A percentile compares a stretch with the other conserved stretches of the same genome.
Conservation (phyloP, 1,284 basidiomycete species). For the Athelia psychrophila region DNA sequence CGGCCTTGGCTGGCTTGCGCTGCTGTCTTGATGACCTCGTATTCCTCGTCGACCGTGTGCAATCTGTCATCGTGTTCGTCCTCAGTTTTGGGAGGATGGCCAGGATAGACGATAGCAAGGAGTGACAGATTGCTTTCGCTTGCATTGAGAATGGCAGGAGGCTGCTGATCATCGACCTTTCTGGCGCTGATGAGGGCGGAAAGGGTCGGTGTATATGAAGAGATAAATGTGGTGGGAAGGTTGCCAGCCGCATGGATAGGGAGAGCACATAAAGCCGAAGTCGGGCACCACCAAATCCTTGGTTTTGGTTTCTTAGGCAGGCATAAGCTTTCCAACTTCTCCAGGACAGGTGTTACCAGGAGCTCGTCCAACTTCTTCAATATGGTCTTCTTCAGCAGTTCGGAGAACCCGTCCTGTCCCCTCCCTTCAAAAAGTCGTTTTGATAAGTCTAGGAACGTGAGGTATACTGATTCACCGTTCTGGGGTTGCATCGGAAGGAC, state of each 20-base stretch:
- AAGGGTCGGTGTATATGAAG: slow-evolving; percentile 37
- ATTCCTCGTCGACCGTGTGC: slow-evolving; percentile 2
- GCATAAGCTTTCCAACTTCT: slow-evolving; percentile 1
- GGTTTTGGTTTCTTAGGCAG: slow-evolving; percentile 17
- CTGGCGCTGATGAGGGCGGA: slow-evolving; percentile 23
- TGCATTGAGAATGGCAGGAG: too few species aligned
- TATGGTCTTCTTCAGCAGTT: slow-evolving; percentile 9
- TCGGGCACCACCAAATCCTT: slow-evolving; percentile 46
- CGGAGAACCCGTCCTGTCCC: slow-evolving; percentile 4
- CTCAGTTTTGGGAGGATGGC: background rate
- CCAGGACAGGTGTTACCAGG: slow-evolving; percentile 28
- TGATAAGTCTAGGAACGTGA: background rate
- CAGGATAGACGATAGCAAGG: slow-evolving; percentile 21
- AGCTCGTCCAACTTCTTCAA: slow-evolving; percentile 29
- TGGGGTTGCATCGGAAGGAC: slow-evolving; percentile 14
- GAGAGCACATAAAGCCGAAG: slow-evolving; percentile 26
- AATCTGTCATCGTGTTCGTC: slow-evolving; percentile 3
- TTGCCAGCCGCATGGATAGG: slow-evolving; percentile 39
- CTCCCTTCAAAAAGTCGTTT: background rate
- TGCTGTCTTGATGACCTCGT: slow-evolving; percentile 7
- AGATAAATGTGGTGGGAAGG: slow-evolving; percentile 27
- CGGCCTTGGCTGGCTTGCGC: slow-evolving; percentile 6
- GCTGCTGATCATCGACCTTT: background rate
- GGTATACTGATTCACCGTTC: slow-evolving; percentile 9
- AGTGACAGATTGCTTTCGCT: slow-evolving; percentile 3